Base-by-base conservation (phyloP, 192 early-diverging fungal genomes). In the Coemansia sp. region DNA sequence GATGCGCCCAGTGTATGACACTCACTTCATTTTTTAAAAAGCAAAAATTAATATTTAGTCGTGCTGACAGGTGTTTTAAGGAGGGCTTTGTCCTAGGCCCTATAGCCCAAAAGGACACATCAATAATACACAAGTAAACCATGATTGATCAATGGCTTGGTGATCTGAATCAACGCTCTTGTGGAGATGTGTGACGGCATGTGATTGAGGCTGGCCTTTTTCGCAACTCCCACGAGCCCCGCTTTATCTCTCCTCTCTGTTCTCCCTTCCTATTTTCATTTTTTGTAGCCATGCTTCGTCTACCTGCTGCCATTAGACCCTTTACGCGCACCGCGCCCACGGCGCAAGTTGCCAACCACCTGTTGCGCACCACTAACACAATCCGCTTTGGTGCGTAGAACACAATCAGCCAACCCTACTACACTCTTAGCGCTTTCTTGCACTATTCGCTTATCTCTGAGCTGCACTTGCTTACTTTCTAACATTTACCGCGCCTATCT, bases 21-120 rank as follows among this genome's bases (percentile, higher is more conserved):
- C 69, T 71, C 63, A 71, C 69, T 71, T 71, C 69, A 71, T 71
- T 35, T 28, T 39, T 61, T 58, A 69, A 63, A 69, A 63, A 59
- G 50, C 43, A 59, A 42, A 46, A 38, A 21, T 43, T 63, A 69
- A 38, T 33, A 18, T 46, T 39, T 45, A 45, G 43, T 45, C 16
- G 43, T 20, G 43, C 43, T 7, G 43, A 45, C 43, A 45, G 43
- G 43, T 33, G 36, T 61, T 69, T 46, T 62, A 51, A 59, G 48
- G 38, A 56, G 48, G 16, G 50, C 42, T 61, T 60, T 45, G 8
- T 18, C 8, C 18, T 20, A 1, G 3, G 9, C 37, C n/a, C 43
- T 18, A 20, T 42, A 45, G 43, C n/a, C n/a, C 20, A 18, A n/a
- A 45, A 31, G 31, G 31, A 31, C 2, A 4, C 4, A 31, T 31